Percentiles rank a stretch among this genome's conserved stretches.
phyloP scores from a whole-genome alignment of 1,284 basidiomycete species.

The Trichosporon inkin region DNA sequence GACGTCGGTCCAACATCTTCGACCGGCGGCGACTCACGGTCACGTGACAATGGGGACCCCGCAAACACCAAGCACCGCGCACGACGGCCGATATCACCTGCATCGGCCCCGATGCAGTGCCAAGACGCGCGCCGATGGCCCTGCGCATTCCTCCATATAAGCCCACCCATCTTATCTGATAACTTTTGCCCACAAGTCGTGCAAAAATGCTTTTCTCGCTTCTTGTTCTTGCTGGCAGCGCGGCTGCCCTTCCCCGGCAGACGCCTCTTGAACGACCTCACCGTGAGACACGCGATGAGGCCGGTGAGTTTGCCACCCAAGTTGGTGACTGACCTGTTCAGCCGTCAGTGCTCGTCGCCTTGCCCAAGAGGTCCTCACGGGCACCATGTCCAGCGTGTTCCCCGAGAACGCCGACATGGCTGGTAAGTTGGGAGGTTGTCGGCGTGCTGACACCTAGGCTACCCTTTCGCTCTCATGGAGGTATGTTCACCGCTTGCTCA shows the following conservation, averaged over 20 bases:
- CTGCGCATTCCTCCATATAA: background rate
- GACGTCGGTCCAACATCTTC: background rate
- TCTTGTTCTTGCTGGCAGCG: background rate
- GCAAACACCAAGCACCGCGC: background rate
- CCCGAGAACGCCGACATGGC: conserved; percentile 31
- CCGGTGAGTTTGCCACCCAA: conserved; percentile 20
- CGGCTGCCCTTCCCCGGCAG: background rate
- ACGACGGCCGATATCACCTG: background rate
- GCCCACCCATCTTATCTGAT: background rate
- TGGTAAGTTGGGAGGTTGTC: conserved; percentile 21
- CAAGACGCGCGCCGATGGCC: background rate
- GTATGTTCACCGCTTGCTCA: conserved; percentile 50
- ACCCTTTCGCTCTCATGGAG: conserved; percentile 62
- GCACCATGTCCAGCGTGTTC: conserved; percentile 45
- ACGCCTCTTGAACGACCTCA: conserved; percentile 7
- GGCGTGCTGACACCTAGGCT: conserved; percentile 44
- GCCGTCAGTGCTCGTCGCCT: conserved; percentile 13
- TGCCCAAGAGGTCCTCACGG: conserved; percentile 27
- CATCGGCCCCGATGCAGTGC: background rate
- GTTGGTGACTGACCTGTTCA: background rate
- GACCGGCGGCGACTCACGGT: background rate
- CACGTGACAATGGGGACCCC: conserved; percentile 1
- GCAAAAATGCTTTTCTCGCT: background rate
- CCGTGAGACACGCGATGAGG: conserved; percentile 32
- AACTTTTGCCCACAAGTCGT: background rate